These are phyloP conservation scores for Funneliformis caledonium DNA, from an alignment of 371 early-diverging fungal species.

Conservation along the genomic window DNA sequence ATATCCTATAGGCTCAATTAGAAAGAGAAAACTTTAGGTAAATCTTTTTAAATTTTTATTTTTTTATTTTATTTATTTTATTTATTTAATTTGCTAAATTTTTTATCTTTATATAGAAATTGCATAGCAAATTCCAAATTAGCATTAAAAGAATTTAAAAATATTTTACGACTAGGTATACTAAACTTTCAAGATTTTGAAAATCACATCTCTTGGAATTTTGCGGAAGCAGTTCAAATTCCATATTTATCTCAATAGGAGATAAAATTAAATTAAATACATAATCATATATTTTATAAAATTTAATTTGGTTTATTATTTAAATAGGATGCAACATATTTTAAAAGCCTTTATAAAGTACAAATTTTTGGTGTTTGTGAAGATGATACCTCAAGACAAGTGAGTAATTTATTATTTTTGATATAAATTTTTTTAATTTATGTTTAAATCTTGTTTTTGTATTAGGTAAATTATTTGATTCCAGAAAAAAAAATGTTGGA, in stretches of 20 bases:
- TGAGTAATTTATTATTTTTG: background rate
- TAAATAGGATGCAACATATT: background rate
- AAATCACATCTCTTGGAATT: conserved; percentile 8
- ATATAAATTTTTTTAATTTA: background rate
- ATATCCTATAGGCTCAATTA: background rate
- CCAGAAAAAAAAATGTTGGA: background rate
- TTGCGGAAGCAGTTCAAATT: background rate
- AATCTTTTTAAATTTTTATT: background rate
- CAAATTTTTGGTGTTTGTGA: background rate
- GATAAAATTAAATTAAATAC: background rate
- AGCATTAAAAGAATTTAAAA: background rate
- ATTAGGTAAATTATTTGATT: conserved; percentile 21
- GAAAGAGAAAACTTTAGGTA: background rate
- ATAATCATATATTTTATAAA: background rate
- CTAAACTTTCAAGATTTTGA: background rate
- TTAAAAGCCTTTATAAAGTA: conserved; percentile 6
- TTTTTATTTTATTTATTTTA: background rate
- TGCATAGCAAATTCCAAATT: background rate
- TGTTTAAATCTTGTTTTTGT: background rate
- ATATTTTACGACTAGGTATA: background rate
- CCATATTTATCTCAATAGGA: background rate
- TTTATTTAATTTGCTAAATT: background rate
- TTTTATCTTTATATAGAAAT: background rate
- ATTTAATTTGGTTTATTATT: background rate
- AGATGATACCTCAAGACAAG: background rate